A percentile compares a stretch with the other conserved stretches of the same genome.
Evolutionary conservation across 1,284 basidiomycete species (phyloP).

Genomic region (Uromyces viciae-fabae): DNA sequence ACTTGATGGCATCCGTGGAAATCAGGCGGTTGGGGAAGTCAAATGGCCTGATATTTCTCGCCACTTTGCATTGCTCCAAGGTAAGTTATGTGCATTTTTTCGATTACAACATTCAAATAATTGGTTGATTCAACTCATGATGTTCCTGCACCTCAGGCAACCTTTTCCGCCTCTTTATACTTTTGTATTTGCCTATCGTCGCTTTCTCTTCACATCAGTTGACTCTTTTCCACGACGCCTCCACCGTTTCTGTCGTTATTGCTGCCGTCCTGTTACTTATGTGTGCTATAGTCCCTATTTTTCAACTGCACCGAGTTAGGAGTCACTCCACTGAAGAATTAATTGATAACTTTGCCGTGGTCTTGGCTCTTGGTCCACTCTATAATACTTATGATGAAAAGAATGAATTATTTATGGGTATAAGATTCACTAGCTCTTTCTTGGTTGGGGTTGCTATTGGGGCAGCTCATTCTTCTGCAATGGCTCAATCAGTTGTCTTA

Average conservation of each 20-base stretch:
- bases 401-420: constrained; percentile 27
- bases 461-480: constrained; percentile 3
- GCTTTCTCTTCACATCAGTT: constrained; percentile 30
- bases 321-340: constrained; percentile 14
- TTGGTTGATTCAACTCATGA: neutral
- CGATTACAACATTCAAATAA: neutral
- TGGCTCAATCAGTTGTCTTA: constrained; percentile 26
- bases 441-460: constrained; percentile 27
- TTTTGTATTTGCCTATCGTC: constrained; percentile 29
- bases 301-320: constrained; percentile 29
- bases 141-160: neutral
- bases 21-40: neutral
- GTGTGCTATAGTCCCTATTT: neutral
- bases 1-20: neutral
- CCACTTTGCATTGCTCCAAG: constrained; percentile 36
- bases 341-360: neutral
- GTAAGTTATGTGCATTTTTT: neutral
- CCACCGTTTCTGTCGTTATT: neutral
- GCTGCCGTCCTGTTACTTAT: neutral
- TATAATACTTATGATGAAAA: constrained; percentile 39
- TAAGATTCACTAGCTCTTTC: constrained; percentile 19
- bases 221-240: neutral
- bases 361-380: constrained; percentile 34
- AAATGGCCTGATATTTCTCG: neutral
- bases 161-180: constrained; percentile 22